Evolutionary conservation across 345 rosid species (phyloP), one percentile per base, ranked within the genome.

Genomic region (Combretum micranthum): DNA sequence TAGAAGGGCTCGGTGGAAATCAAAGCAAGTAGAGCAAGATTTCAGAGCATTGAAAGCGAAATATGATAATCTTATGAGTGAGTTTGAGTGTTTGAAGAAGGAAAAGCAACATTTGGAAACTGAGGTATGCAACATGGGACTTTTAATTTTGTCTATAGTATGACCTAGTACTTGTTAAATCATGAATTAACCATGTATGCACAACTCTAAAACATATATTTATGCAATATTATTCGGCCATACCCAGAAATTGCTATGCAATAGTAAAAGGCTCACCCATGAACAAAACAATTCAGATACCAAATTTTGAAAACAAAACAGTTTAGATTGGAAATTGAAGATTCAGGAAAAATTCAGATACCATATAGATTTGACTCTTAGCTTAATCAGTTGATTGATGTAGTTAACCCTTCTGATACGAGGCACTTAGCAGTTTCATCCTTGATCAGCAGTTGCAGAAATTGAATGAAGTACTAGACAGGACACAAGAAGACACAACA

Each of bases 1-100:
- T 80, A 79, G 72, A 67, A 75, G 97, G 74, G 95, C 97, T 20
- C 79, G 94, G 49, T 83, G 90, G 90, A 88, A 83, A 62, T 75
- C 94, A 6, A 88, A 83, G 67, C 88, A 74, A 69, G 69, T 88
- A 12, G 91, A 83, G 74, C 76, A 76, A 50, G 85, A 88, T 25
- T 88, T 77, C 66, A 72, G 60, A 23, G 57, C 53, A 14, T 83
- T 88, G 52, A 74, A 39, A 66, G 78, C 74, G 43, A 80, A 54
- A 22, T 86, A 82, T 51, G 80, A 78, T n/a, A 62, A 64, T 49
- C 72, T 88, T 55, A 80, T 70, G 12, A 70, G 81, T 15, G 72
- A 73, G 53, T 83, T 71, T 15, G 94, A 83, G 53, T 70, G 61
- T 56, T 58, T 80, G 57, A 77, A 73, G 82, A 77, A 78, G 60